phyloP scores from a whole-genome alignment of 306 rosid species.

The cucumber (Cucumis sativus) region DNA sequence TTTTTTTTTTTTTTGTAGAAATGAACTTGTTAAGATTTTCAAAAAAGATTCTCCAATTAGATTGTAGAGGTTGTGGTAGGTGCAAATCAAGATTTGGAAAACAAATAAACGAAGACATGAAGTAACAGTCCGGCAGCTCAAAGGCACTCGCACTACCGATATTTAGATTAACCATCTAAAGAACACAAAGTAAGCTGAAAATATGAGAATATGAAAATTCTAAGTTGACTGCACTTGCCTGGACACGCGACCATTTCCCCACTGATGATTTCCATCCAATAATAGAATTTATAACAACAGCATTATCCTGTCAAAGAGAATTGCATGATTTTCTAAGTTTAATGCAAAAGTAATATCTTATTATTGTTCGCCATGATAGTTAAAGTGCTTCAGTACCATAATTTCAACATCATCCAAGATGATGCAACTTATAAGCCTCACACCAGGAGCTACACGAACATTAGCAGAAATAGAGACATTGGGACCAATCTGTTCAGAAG shows the following conservation, averaged over 20 bases:
- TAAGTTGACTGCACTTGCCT: constrained; percentile 48
- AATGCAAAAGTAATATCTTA: not conserved
- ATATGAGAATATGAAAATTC: not conserved
- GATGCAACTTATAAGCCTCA: constrained; percentile 75
- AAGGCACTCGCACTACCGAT: not conserved
- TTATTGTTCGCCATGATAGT: not conserved
- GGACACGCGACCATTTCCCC: constrained; percentile 90
- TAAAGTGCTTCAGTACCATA: constrained; percentile 31
- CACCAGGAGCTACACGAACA: constrained; percentile 90
- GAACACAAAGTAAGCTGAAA: not conserved
- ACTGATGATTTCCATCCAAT: constrained; percentile 95
- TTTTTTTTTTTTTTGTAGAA: no score
- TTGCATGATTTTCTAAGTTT: not conserved
- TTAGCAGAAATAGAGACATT: constrained; percentile 89
- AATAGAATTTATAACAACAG: constrained; percentile 66
- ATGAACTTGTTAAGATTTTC: not conserved
- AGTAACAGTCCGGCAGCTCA: not conserved
- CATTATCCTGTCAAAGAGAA: constrained; percentile 62
- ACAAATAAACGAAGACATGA: not conserved
- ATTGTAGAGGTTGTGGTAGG: not conserved
- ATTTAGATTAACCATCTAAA: not conserved
- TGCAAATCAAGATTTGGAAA: not conserved
- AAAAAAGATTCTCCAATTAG: not conserved
- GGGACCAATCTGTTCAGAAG: constrained; percentile 66
- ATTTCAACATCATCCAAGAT: constrained; percentile 86